Conservation (phyloP, 306 rosid genomes). For the Sphenostylis stenocarpa region DNA sequence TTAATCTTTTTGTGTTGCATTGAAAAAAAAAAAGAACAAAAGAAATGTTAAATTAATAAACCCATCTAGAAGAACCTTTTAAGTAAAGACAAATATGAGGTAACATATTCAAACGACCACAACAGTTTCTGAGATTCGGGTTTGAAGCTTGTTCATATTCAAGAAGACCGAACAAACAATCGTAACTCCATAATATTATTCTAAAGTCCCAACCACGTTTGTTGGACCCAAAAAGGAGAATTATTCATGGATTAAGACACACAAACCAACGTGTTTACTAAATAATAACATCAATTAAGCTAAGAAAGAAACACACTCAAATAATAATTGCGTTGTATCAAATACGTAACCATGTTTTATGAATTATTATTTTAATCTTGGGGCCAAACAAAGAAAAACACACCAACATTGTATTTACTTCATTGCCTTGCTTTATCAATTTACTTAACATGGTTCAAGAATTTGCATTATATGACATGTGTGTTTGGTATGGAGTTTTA, state of each 20-base stretch:
- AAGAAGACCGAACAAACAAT: not conserved
- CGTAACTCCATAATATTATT: not conserved
- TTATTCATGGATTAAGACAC: not conserved
- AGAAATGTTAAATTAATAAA: not conserved
- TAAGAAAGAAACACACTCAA: not conserved
- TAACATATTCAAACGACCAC: constrained; percentile 23
- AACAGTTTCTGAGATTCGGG: constrained; percentile 5
- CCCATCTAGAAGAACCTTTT: constrained; percentile 32
- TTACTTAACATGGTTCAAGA: not conserved
- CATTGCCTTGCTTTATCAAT: too few species aligned
- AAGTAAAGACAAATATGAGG: constrained; percentile 21
- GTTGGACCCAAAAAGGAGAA: not conserved
- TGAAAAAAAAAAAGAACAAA: not conserved
- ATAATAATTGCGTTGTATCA: not conserved
- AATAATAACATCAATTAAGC: not conserved
- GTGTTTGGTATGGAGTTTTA: too few species aligned
- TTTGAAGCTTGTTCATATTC: constrained; percentile 23
- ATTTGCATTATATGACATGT: too few species aligned
- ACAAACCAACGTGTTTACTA: not conserved
- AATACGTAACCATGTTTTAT: not conserved
- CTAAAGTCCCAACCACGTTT: constrained; percentile 27
- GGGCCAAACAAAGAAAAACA: too few species aligned
- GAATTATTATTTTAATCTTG: too few species aligned
- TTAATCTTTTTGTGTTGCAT: not conserved
- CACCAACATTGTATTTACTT: too few species aligned